phyloP scores from a whole-genome alignment of 192 early-diverging fungal genomes.

The Coemansia sp. region DNA sequence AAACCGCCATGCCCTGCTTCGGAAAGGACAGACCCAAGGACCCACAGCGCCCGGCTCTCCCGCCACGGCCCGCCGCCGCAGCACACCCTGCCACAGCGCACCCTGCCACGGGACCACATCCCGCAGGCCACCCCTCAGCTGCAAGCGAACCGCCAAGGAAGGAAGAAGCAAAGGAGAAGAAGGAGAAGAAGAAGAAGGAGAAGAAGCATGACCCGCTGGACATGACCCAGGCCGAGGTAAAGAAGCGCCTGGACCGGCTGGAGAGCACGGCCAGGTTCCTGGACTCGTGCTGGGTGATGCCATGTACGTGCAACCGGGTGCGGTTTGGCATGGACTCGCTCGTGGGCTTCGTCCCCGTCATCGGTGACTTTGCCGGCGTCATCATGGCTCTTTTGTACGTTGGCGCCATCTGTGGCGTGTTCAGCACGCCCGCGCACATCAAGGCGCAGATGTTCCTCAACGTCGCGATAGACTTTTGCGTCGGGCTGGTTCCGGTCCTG shows the following conservation, averaged over 20 bases:
- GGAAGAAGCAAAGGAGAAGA: too few relatives aligned
- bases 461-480: constrained; percentile 34
- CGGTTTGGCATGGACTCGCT: constrained; percentile 42
- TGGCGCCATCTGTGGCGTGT: constrained; percentile 11
- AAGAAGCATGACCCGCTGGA: constrained; percentile 23
- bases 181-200: too few relatives aligned
- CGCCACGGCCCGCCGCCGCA: too few relatives aligned
- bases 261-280: constrained; percentile 14
- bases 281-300: constrained; percentile 19
- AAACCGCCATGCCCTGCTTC: too few relatives aligned
- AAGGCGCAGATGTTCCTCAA: constrained; percentile 42
- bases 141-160: too few relatives aligned
- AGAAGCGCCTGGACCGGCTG: constrained; percentile 25
- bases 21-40: too few relatives aligned
- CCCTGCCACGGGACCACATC: too few relatives aligned
- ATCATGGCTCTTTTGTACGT: constrained; percentile 27
- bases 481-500: constrained; percentile 42
- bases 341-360: constrained; percentile 35
- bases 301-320: constrained; percentile 28
- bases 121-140: too few relatives aligned
- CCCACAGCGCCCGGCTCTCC: too few relatives aligned
- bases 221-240: constrained; percentile 8
- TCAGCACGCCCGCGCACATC: constrained; percentile 26
- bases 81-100: too few relatives aligned
- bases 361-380: constrained; percentile 40